A percentile compares a stretch with the other conserved stretches of the same genome.
These are phyloP conservation scores for Pyrus bretschneideri DNA, from an alignment of 306 rosid genomes.

Conservation along the genomic window DNA sequence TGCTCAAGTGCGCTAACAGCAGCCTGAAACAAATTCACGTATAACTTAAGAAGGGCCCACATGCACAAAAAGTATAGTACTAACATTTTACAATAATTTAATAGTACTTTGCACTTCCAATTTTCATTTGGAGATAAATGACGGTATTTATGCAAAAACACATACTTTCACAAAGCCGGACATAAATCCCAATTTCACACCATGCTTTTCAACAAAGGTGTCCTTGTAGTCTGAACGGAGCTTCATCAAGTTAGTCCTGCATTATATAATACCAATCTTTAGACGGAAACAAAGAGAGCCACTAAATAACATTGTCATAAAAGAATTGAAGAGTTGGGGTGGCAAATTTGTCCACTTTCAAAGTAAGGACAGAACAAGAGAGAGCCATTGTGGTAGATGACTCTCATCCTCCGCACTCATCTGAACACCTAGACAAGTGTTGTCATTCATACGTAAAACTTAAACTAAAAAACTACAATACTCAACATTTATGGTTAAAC, in stretches of 20 bases:
- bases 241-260: slow-evolving; percentile 65
- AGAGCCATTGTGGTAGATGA: background rate
- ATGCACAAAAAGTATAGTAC: background rate
- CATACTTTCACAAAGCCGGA: slow-evolving; percentile 54
- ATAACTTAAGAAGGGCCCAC: background rate
- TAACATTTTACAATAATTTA: background rate
- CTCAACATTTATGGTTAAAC: background rate
- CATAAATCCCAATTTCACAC: slow-evolving; percentile 58
- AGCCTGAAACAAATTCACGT: slow-evolving; percentile 35
- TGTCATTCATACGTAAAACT: background rate
- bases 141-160: slow-evolving; percentile 2
- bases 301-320: background rate
- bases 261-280: slow-evolving; percentile 3
- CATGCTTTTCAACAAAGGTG: slow-evolving; percentile 52
- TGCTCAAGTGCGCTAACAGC: slow-evolving; percentile 53
- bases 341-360: background rate
- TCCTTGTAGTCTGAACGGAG: slow-evolving; percentile 58
- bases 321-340: background rate
- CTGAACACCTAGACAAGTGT: too few relatives aligned
- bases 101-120: background rate
- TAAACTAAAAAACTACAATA: background rate
- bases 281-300: background rate
- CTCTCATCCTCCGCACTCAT: background rate
- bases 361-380: background rate
- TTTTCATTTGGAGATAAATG: background rate